Conservation (phyloP, 1,284 basidiomycete species). For the Ustilago lituana region DNA sequence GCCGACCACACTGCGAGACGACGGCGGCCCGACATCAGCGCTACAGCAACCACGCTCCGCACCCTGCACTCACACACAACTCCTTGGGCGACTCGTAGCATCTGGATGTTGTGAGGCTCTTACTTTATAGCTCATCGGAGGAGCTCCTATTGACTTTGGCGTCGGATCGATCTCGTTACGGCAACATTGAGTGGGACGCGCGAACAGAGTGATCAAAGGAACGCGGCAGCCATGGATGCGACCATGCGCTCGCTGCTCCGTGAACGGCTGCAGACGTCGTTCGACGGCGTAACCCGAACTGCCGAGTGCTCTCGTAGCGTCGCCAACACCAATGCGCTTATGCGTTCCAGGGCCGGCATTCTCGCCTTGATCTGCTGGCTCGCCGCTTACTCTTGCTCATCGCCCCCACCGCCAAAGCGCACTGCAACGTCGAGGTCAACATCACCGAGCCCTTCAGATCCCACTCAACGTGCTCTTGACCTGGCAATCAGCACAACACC, state of each 20-base stretch:
- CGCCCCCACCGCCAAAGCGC: conserved; percentile 8
- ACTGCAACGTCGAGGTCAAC: background rate
- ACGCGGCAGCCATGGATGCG: conserved; percentile 20
- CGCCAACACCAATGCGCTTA: conserved; percentile 14
- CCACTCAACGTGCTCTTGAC: conserved; percentile 3
- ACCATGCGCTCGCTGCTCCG: conserved; percentile 31
- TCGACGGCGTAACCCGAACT: conserved; percentile 32
- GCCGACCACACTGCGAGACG: too few species aligned
- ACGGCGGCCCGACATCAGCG: too few species aligned
- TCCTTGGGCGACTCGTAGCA: background rate
- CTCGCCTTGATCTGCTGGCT: conserved; percentile 42
- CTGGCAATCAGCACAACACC: background rate
- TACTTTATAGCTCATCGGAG: background rate
- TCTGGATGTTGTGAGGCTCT: conserved; percentile 6
- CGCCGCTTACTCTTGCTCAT: conserved; percentile 35
- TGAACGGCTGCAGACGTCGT: conserved; percentile 33
- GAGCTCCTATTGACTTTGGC: background rate
- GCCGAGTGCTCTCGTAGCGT: conserved; percentile 31
- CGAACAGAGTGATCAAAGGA: too few species aligned
- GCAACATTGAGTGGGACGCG: too few species aligned
- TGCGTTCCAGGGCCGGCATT: conserved; percentile 32
- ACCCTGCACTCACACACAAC: background rate
- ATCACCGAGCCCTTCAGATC: background rate
- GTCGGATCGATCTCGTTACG: too few species aligned
- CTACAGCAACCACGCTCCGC: too few species aligned